Evolutionary conservation across 768 basidiomycete species (phyloP), one percentile per base, ranked within the genome.

Genomic region (Sarcodon sp.): DNA sequence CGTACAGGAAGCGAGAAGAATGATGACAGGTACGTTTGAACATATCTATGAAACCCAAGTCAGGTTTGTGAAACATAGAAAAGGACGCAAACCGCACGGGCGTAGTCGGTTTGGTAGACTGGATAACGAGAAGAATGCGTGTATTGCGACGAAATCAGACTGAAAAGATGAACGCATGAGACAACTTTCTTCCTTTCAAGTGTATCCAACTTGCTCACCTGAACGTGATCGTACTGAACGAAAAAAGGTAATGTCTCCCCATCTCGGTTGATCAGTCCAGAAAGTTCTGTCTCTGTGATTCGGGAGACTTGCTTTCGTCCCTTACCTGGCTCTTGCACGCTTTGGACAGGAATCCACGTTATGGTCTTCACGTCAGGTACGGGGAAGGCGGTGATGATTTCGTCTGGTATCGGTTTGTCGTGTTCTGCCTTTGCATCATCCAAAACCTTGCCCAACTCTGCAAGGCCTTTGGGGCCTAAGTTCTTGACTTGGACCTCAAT

Each of bases 61-160:
- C 34, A 21, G 7, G 18, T n/a, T n/a, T 36, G 13, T 15, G 35
- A 46, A 15, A 9, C 47, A 39, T 8, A 13, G 9, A 43, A 39
- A 21, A 41, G 34, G 43, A 37, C 38, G 49, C 34, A 37, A 12
- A 12, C 59, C 79, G 66, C 63, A 85, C 80, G 89, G 85, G 56
- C 84, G 80, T 44, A 98, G 76, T 18, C 75, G 71, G 51, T 81
- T 64, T 0, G 91, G 83, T 5, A 97, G 63, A 35, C 74, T 74
- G 15, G 73, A 72, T 11, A 94, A 66, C 7, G 92, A 91, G 56
- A 96, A 79, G 51, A 81, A 75, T 7, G 80, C 84, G 53, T 84
- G 75, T 32, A 98, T 66, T 13, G 80, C 77, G 49, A 97, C 79
- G 61, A 99, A 98, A 57, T 94, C 90, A 7, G 94, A 98, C 87